Evolutionary conservation across 148 eudicot species (phyloP).

Genomic region (Diospyros lotus): DNA sequence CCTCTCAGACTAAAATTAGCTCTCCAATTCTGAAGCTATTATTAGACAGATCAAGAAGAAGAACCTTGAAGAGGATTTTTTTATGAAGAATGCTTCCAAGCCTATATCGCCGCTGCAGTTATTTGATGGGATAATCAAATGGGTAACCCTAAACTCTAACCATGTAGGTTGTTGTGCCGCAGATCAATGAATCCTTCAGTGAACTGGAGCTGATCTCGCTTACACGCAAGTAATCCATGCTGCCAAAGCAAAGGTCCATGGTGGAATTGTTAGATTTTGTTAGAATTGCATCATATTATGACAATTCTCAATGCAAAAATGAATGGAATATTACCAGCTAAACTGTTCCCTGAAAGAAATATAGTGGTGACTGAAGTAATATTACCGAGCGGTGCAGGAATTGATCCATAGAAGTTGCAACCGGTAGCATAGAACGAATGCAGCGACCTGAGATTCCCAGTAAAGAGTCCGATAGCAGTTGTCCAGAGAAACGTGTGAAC

Average conservation of each 20-base stretch:
- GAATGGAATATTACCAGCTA: no score
- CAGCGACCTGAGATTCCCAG: conserved; percentile 15
- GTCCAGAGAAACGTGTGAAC: not conserved
- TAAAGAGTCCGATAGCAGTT: conserved; percentile 20
- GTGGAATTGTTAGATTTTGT: no score
- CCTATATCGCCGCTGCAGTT: not conserved
- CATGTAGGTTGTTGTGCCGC: conserved; percentile 12
- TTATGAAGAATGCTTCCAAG: no score
- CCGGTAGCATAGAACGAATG: not conserved
- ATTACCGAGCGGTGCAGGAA: not conserved
- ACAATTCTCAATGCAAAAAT: no score
- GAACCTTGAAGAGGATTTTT: no score
- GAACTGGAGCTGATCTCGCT: not conserved
- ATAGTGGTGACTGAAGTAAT: not conserved
- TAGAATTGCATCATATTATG: no score
- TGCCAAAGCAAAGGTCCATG: not conserved
- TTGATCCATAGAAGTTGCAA: not conserved
- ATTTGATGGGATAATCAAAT: not conserved
- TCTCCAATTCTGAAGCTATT: not conserved
- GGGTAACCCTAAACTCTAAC: not conserved
- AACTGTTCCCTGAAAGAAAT: not conserved
- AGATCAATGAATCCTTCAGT: conserved; percentile 20
- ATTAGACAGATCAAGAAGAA: no score
- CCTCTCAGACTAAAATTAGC: no score
- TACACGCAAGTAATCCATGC: conserved; percentile 15